A percentile compares a stretch with the other conserved stretches of the same genome.
These are phyloP conservation scores for Capsella rubella DNA, from an alignment of 441 rosid species.

Conservation along the genomic window DNA sequence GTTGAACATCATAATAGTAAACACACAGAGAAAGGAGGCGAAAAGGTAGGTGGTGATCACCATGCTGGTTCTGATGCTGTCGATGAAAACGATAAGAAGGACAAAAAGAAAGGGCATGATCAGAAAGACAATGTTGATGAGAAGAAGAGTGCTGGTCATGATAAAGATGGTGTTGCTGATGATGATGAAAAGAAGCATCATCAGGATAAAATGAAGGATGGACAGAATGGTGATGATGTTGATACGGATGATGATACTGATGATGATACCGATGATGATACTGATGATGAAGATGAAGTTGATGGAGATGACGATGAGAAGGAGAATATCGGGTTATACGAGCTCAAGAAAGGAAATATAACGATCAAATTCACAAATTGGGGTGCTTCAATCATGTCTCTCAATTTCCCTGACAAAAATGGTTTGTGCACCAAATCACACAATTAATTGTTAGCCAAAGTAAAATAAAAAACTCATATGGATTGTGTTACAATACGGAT, in stretches of 20 bases:
- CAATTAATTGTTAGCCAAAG: background rate
- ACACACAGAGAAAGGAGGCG: conserved; percentile 29
- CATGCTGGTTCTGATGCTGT: conserved; percentile 7
- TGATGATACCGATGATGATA: conserved; percentile 29
- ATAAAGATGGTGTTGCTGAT: background rate
- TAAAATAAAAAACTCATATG: background rate
- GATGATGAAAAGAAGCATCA: conserved; percentile 17
- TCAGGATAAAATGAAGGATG: conserved; percentile 26
- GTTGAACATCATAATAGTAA: conserved; percentile 23
- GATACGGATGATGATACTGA: conserved; percentile 15
- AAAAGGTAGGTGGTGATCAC: conserved; percentile 4
- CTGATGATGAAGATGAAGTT: conserved; percentile 39
- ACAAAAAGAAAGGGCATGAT: conserved; percentile 29
- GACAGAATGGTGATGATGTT: conserved; percentile 18
- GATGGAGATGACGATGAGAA: conserved; percentile 43
- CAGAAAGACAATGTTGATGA: background rate
- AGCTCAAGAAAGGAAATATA: conserved; percentile 76
- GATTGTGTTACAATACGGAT: conserved; percentile 9
- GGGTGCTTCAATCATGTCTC: conserved; percentile 81
- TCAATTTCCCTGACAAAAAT: conserved; percentile 74
- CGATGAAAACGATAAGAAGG: background rate
- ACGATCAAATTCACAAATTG: conserved; percentile 74
- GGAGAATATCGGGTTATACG: conserved; percentile 55
- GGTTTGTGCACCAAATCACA: conserved; percentile 51
- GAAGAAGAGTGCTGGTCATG: background rate